phyloP scores from a whole-genome alignment of 1,139 yeast genomes.

The Oligophagozyma castellii region DNA sequence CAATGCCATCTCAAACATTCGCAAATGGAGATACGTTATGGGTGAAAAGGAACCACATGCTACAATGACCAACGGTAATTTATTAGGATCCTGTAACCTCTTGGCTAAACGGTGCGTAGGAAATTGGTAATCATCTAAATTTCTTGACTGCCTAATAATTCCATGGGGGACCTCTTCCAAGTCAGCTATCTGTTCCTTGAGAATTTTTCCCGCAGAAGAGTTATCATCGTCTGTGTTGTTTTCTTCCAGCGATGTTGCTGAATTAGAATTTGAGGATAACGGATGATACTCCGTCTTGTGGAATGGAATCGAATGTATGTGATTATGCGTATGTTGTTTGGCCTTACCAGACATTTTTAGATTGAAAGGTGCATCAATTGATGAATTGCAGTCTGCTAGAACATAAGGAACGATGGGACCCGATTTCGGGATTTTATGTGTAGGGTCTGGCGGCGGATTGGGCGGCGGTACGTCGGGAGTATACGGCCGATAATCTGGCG shows the following conservation, averaged over 20 bases:
- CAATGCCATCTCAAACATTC: constrained; percentile 98
- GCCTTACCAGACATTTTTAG: constrained; percentile 2
- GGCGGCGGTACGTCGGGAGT: constrained; percentile 40
- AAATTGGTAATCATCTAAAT: constrained; percentile 52
- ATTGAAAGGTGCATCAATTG: constrained; percentile 56
- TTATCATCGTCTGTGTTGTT: constrained; percentile 2
- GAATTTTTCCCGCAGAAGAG: constrained; percentile 22
- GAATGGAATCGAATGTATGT: constrained; percentile 28
- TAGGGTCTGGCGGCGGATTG: constrained; percentile 57
- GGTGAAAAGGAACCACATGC: constrained; percentile 98
- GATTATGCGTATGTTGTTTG: neutral
- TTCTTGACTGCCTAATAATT: constrained; percentile 70
- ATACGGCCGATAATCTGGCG: constrained; percentile 66
- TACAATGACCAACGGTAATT: constrained; percentile 82
- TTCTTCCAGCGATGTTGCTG: constrained; percentile 26
- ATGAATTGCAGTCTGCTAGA: constrained; percentile 57
- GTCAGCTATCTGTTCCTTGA: constrained; percentile 70
- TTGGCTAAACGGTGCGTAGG: constrained; percentile 78
- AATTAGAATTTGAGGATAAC: constrained; percentile 25
- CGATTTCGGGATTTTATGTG: constrained; percentile 58
- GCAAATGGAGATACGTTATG: constrained; percentile 77
- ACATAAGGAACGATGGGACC: constrained; percentile 67
- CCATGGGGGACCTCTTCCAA: constrained; percentile 96
- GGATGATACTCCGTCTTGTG: constrained; percentile 33
- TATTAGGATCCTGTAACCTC: constrained; percentile 56